phyloP scores from a whole-genome alignment of 345 rosid genomes.

The Cochlearia excelsa region DNA sequence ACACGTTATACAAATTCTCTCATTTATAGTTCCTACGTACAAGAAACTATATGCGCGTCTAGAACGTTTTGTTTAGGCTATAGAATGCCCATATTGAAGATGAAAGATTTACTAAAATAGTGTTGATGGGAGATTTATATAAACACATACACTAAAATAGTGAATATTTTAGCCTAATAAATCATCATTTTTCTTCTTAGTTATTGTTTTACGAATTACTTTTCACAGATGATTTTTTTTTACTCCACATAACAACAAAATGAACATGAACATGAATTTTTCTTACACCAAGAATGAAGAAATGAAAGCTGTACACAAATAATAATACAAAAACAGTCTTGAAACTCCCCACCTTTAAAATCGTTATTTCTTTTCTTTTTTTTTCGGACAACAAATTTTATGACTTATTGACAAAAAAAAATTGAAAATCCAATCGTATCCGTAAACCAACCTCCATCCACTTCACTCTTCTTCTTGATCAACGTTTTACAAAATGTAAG shows the following conservation, averaged over 20 bases:
- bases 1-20: too few species aligned
- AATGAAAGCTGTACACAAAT: slow-evolving; percentile 35
- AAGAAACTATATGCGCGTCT: too few species aligned
- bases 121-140: too few species aligned
- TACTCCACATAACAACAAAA: slow-evolving; percentile 16
- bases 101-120: too few species aligned
- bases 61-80: too few species aligned
- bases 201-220: too few species aligned
- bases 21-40: too few species aligned
- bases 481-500: slow-evolving; percentile 25
- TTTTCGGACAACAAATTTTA: slow-evolving; percentile 28
- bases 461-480: slow-evolving; percentile 20
- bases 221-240: not conserved
- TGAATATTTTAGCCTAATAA: not conserved
- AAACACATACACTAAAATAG: too few species aligned
- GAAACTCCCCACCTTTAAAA: slow-evolving; percentile 24
- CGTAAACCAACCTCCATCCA: slow-evolving; percentile 19
- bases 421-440: slow-evolving; percentile 32
- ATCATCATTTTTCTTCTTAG: too few species aligned
- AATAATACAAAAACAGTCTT: slow-evolving; percentile 18
- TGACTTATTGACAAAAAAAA: slow-evolving; percentile 36
- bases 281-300: slow-evolving; percentile 38
- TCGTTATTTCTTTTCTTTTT: not conserved
- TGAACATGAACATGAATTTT: slow-evolving; percentile 12
- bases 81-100: too few species aligned